Percentiles rank a stretch among this genome's conserved stretches.
These are phyloP conservation scores for Saprolegnia diclina DNA, from an alignment of 352 stramenopile species.

Conservation along the genomic window DNA sequence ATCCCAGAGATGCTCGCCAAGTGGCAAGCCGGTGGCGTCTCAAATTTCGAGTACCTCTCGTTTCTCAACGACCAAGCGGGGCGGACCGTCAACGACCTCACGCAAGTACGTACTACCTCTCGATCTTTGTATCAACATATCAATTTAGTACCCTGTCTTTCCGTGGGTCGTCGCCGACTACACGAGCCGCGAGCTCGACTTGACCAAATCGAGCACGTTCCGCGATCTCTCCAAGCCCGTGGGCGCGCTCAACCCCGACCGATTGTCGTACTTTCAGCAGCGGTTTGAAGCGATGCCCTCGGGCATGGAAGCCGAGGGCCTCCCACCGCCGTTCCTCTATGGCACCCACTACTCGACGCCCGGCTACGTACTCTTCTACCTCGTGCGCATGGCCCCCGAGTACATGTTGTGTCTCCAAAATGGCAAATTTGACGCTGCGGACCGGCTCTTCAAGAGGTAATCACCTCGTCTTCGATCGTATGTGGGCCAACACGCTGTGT, in stretches of 20 bases:
- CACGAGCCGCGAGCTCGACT: conserved; percentile 61
- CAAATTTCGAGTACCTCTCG: conserved; percentile 91
- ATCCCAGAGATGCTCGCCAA: conserved; percentile 55
- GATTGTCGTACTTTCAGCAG: conserved; percentile 82
- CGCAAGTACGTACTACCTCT: conserved; percentile 38
- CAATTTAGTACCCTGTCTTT: conserved; percentile 89
- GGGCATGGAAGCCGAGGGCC: conserved; percentile 64
- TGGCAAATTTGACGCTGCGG: conserved; percentile 52
- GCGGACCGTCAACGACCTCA: conserved; percentile 79
- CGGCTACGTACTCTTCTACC: conserved; percentile 88
- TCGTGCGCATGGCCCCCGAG: conserved; percentile 69
- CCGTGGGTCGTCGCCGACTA: conserved; percentile 94
- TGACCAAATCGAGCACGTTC: conserved; percentile 75
- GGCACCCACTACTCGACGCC: conserved; percentile 89
- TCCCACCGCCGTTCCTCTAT: conserved; percentile 95
- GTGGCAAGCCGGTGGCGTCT: conserved; percentile 76
- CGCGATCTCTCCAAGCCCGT: conserved; percentile 94
- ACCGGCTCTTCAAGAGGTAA: conserved; percentile 51
- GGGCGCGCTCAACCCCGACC: conserved; percentile 86
- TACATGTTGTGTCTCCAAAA: conserved; percentile 50
- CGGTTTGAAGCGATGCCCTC: conserved; percentile 87
- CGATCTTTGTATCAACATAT: conserved; percentile 9
- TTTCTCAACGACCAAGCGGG: conserved; percentile 83
- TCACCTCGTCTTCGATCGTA: background rate
- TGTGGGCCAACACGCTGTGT: background rate